Base-by-base conservation (phyloP, 495 filamentous ascomycete genomes). In the Penicillium maclennaniae region DNA sequence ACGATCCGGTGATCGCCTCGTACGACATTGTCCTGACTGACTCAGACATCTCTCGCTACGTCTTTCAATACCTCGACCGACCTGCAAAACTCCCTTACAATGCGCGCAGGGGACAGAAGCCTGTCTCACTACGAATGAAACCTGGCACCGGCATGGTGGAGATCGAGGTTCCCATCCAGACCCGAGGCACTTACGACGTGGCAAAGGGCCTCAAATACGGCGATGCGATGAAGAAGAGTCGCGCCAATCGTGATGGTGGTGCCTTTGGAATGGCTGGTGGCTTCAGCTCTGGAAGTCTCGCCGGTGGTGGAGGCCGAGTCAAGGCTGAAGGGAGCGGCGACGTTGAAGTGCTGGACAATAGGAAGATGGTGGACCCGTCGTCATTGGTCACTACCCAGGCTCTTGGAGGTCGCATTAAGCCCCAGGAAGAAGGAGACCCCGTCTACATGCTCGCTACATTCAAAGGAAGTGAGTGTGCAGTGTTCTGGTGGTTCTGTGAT, bases 371-470 rank as follows among this genome's bases (percentile, higher is more conserved):
- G 31, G 67, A 66, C 52, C 49, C 62, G 4, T 52, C 52, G n/a
- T 58, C 66, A 31, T 51, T 68, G 55, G 53, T 72, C 54, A 60
- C 55, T 50, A 64, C 65, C 46, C 69, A 73, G 66, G 85, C 86
- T 1, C 67, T 89, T 25, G 88, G 85, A 15, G 89, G 88, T 7
- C 80, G 87, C 54, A 81, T 87, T 42, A 71, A 81, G 50, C 72
- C 78, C 1, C 66, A 77, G 12, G 79, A 84, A 47, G 74, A 75
- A 16, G 80, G 76, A 6, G 79, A 81, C 55, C 84, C 86, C 19
- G 72, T 79, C 47, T 89, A 90, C 68, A 87, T 89, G 80, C 68
- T 88, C 58, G 88, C 85, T 12, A 79, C 83, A 31, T 90, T 89
- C 59, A 74, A 79, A 58, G 77, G 76, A 36, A 77, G 84, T 87